Conservation (phyloP, 768 basidiomycete species). For the Macrolepiota dolichaula region DNA sequence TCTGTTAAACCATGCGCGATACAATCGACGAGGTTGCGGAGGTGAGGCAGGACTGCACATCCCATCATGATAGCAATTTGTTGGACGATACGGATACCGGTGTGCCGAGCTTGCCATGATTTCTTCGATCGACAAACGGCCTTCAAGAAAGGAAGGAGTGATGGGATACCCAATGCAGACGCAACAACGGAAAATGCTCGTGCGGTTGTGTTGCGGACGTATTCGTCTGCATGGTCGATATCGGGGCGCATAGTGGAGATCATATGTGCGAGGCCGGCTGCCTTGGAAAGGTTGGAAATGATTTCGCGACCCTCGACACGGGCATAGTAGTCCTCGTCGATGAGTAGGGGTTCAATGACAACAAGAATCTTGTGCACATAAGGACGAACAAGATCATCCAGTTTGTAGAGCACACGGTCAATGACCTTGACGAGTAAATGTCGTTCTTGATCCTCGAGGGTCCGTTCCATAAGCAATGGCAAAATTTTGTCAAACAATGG, state of each 20-base stretch:
- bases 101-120: constrained; percentile 99
- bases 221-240: constrained; percentile 99
- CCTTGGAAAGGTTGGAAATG: constrained; percentile 97
- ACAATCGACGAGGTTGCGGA: constrained; percentile 94
- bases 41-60: constrained; percentile 94
- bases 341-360: constrained; percentile 97
- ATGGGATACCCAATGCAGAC: constrained; percentile 96
- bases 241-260: constrained; percentile 99
- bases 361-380: constrained; percentile 99
- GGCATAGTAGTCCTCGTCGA: constrained; percentile 96
- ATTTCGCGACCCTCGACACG: constrained; percentile 99
- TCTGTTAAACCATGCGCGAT: constrained; percentile 91
- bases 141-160: constrained; percentile 95
- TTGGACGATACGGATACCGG: constrained; percentile 98
- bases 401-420: constrained; percentile 96
- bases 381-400: constrained; percentile 97
- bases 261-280: constrained; percentile 99
- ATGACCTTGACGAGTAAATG: constrained; percentile 99
- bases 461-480: constrained; percentile 96
- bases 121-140: constrained; percentile 99
- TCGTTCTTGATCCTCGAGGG: constrained; percentile 96
- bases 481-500: constrained; percentile 99
- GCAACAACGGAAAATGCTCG: constrained; percentile 99
- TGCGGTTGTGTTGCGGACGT: constrained; percentile 98
- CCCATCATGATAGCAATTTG: constrained; percentile 99